Conservation (phyloP, 352 stramenopile genomes). For the Pythium grandisporangium region DNA sequence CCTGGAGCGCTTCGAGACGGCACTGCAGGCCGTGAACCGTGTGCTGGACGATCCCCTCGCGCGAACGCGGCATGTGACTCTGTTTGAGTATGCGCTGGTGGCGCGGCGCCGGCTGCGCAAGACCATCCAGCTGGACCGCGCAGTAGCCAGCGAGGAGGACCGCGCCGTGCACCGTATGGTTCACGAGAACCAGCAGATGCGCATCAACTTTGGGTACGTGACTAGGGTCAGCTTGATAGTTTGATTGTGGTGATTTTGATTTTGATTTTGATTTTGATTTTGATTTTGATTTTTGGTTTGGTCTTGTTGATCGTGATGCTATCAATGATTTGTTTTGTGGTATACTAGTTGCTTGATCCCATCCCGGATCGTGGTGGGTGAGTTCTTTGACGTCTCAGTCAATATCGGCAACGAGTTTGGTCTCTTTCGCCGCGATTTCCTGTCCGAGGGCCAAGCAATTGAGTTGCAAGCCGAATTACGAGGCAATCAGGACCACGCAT, state of each 20-base stretch:
- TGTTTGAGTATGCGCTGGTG: conserved; percentile 50
- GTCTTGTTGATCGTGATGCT: conserved; percentile 1
- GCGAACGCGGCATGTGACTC: conserved; percentile 7
- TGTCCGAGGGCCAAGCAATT: conserved; percentile 28
- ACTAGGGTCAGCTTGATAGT: too few species aligned
- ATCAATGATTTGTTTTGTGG: conserved; percentile 2
- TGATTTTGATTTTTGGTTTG: too few species aligned
- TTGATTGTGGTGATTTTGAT: background rate
- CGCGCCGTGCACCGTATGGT: conserved; percentile 67
- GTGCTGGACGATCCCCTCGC: conserved; percentile 20
- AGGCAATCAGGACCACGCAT: conserved; percentile 15
- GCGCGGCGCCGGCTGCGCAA: conserved; percentile 40
- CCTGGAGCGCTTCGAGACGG: conserved; percentile 66
- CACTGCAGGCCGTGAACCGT: conserved; percentile 29
- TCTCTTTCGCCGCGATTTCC: conserved; percentile 52
- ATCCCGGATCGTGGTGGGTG: conserved; percentile 29
- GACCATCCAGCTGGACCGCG: conserved; percentile 37
- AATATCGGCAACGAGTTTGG: conserved; percentile 81
- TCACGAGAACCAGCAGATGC: conserved; percentile 66
- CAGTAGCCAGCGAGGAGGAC: conserved; percentile 36
- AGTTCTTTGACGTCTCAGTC: conserved; percentile 55
- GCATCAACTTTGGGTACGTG: conserved; percentile 67
- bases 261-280: background rate
- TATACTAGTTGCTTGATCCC: conserved; percentile 40
- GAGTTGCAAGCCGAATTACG: conserved; percentile 40